These are phyloP conservation scores for Rubroshorea leprosula DNA, from an alignment of 345 rosid genomes.

Conservation along the genomic window DNA sequence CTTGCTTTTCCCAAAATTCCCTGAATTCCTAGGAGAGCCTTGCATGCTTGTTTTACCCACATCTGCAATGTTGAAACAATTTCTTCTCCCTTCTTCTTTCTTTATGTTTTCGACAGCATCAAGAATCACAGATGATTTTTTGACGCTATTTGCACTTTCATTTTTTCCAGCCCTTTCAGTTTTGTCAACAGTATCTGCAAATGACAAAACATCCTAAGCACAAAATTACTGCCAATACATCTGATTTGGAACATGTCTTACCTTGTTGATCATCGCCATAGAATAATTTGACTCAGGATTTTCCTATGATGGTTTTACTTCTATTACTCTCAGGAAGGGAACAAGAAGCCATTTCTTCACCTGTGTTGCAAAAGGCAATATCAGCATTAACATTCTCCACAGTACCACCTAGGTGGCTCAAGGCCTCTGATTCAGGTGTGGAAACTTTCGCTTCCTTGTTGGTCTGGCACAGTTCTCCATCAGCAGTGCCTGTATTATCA, in stretches of 20 bases:
- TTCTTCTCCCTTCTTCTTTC: conserved; percentile 30
- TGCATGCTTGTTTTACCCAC: conserved; percentile 27
- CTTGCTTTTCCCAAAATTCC: conserved; percentile 34
- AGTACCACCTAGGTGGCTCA: too few species aligned
- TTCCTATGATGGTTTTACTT: conserved; percentile 21
- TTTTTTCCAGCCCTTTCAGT: conserved; percentile 20
- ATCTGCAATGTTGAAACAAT: conserved; percentile 20
- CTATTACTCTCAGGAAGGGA: conserved; percentile 17
- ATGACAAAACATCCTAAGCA: conserved; percentile 4
- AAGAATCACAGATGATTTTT: conserved; percentile 22
- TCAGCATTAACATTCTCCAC: conserved; percentile 9
- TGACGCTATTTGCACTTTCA: conserved; percentile 32
- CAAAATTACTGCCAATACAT: conserved; percentile 8
- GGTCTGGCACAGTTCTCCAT: conserved; percentile 6
- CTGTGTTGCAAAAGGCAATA: conserved; percentile 12
- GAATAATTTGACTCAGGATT: conserved; percentile 12
- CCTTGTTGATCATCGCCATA: conserved; percentile 25
- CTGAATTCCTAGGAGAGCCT: conserved; percentile 21
- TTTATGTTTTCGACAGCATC: conserved; percentile 28
- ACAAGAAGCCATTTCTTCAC: conserved; percentile 16
- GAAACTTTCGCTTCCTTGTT: conserved; percentile 19
- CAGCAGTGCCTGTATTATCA: conserved; percentile 16
- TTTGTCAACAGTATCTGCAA: conserved; percentile 36
- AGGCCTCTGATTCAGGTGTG: background rate
- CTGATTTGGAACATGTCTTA: conserved; percentile 17